Evolutionary conservation across 192 early-diverging fungal genomes (phyloP).

Genomic region (Podila verticillata): DNA sequence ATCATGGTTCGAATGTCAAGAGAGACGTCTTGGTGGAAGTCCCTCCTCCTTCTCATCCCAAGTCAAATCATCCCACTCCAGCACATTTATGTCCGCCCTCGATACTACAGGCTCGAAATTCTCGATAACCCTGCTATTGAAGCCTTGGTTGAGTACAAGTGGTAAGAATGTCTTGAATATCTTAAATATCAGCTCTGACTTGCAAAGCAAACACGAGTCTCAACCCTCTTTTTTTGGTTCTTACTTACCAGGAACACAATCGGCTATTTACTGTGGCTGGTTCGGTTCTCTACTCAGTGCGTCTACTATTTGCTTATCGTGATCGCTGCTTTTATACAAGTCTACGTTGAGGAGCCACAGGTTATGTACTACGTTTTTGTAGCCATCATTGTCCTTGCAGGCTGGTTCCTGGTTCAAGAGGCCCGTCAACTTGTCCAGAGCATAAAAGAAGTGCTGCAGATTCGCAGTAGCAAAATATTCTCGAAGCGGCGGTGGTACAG

Average conservation of each 20-base stretch:
- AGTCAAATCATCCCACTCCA: neutral
- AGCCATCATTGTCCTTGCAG: neutral
- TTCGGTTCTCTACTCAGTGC: neutral
- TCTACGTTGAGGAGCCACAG: neutral
- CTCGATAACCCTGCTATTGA: conserved; percentile 30
- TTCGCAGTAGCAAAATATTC: neutral
- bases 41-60: conserved; percentile 2
- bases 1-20: no score
- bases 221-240: neutral
- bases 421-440: neutral
- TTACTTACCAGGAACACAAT: neutral
- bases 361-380: neutral
- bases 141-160: conserved; percentile 37
- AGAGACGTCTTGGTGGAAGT: neutral
- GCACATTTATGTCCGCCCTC: neutral
- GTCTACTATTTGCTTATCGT: neutral
- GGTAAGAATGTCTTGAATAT: neutral
- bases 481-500: no score
- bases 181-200: neutral
- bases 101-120: neutral
- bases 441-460: neutral
- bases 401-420: neutral
- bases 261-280: neutral
- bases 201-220: neutral
- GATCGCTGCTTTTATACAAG: neutral